phyloP scores from a whole-genome alignment of 495 filamentous ascomycete species.

The Choiromyces venosus region DNA sequence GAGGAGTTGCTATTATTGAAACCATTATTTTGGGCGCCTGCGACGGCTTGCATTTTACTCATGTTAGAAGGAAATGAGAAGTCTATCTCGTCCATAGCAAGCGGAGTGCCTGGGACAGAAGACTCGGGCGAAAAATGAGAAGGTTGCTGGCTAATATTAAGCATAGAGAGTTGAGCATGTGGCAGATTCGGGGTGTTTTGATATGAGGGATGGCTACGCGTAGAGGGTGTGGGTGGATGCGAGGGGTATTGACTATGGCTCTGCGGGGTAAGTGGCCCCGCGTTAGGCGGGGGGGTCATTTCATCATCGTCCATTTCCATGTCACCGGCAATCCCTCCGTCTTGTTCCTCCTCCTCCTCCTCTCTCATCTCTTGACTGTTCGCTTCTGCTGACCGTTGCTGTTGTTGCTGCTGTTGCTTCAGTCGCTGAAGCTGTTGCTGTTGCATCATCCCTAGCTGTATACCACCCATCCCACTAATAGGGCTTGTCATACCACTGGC shows the following conservation, averaged over 20 bases:
- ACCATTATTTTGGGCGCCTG: conserved; percentile 42
- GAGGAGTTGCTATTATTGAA: conserved; percentile 19
- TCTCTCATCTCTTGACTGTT: conserved; percentile 27
- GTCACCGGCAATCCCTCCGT: conserved; percentile 54
- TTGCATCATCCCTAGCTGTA: conserved; percentile 46
- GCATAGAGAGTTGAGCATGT: conserved; percentile 89
- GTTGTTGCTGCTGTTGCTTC: conserved; percentile 42
- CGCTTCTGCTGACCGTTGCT: not conserved
- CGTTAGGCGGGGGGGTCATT: conserved; percentile 56
- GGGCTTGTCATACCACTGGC: conserved; percentile 49
- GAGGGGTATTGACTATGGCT: conserved; percentile 67
- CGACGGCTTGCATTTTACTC: conserved; percentile 46
- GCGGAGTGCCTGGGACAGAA: conserved; percentile 68
- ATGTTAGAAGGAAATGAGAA: conserved; percentile 37
- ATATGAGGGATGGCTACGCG: conserved; percentile 58
- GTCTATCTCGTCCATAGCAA: conserved; percentile 50
- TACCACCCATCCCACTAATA: conserved; percentile 45
- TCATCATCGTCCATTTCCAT: conserved; percentile 91
- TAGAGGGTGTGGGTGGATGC: conserved; percentile 77
- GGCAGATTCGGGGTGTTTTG: conserved; percentile 97
- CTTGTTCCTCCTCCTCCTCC: conserved; percentile 38
- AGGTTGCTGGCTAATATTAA: conserved; percentile 56
- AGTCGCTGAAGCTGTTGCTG: conserved; percentile 47
- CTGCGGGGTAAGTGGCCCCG: conserved; percentile 50
- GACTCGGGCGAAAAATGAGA: conserved; percentile 66